A percentile compares a stretch with the other conserved stretches of the same genome.
These are phyloP conservation scores for Exophiala sp. DNA, from an alignment of 2,329 filamentous ascomycete genomes.

Conservation along the genomic window DNA sequence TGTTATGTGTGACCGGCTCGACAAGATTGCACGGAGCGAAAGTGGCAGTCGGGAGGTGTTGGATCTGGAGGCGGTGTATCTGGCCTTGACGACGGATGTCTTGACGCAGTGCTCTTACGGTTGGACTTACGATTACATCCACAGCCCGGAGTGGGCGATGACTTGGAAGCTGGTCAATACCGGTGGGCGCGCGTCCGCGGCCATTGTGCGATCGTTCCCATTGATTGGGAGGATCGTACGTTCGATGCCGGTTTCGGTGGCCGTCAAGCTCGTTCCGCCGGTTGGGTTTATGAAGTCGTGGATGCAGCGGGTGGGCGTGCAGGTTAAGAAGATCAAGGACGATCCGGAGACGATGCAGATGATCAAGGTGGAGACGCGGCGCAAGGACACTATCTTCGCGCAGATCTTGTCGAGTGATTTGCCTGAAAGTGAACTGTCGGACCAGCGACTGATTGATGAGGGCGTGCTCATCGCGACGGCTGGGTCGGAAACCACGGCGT, in stretches of 20 bases:
- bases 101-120: constrained; percentile 38
- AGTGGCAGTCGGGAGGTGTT: constrained; percentile 9
- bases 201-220: constrained; percentile 26
- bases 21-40: constrained; percentile 7
- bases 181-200: constrained; percentile 15
- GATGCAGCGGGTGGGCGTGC: constrained; percentile 21
- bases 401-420: constrained; percentile 22
- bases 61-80: constrained; percentile 20
- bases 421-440: constrained; percentile 27
- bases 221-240: constrained; percentile 25
- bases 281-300: constrained; percentile 22
- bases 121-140: constrained; percentile 33
- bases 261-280: constrained; percentile 15
- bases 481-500: constrained; percentile 23
- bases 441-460: constrained; percentile 33
- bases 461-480: constrained; percentile 31
- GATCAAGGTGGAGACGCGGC: constrained; percentile 18
- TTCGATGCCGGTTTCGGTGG: constrained; percentile 14
- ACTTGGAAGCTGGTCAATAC: constrained; percentile 25
- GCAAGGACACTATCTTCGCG: constrained; percentile 26
- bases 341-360: constrained; percentile 18
- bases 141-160: constrained; percentile 30
- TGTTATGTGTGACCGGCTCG: constrained; percentile 19
- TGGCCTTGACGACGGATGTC: constrained; percentile 35
- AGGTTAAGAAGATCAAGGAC: constrained; percentile 22